phyloP scores from a whole-genome alignment of 441 rosid species.

The Croton laevigatus region DNA sequence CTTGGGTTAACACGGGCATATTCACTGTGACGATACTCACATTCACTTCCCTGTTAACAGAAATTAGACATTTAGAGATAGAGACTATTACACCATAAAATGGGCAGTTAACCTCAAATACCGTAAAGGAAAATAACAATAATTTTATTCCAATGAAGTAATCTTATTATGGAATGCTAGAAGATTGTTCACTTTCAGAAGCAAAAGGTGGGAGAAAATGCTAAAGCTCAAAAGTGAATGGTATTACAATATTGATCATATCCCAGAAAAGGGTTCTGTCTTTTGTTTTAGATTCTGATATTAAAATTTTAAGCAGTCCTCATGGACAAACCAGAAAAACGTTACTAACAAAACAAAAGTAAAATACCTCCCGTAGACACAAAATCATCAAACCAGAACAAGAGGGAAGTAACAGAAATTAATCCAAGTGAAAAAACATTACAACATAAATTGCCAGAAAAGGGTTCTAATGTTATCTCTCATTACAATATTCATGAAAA shows the following conservation, averaged over 20 bases:
- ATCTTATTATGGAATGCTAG: background rate
- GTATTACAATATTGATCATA: background rate
- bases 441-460: too few species aligned
- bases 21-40: constrained; percentile 98
- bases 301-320: background rate
- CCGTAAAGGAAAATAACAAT: background rate
- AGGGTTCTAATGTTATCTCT: too few species aligned
- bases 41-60: constrained; percentile 71
- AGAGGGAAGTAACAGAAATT: too few species aligned
- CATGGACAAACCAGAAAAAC: too few species aligned
- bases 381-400: too few species aligned
- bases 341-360: too few species aligned
- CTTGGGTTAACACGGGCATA: constrained; percentile 91
- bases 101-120: background rate
- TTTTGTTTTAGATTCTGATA: background rate
- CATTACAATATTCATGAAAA: too few species aligned
- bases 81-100: constrained; percentile 11
- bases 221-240: background rate
- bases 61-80: background rate
- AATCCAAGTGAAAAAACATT: too few species aligned
- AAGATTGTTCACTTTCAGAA: background rate
- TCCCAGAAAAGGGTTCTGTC: background rate
- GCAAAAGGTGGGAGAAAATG: background rate
- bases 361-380: too few species aligned
- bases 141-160: background rate